Evolutionary conservation across 345 rosid genomes (phyloP), one percentile per base, ranked within the genome.

Genomic region (Bruguiera parviflora): DNA sequence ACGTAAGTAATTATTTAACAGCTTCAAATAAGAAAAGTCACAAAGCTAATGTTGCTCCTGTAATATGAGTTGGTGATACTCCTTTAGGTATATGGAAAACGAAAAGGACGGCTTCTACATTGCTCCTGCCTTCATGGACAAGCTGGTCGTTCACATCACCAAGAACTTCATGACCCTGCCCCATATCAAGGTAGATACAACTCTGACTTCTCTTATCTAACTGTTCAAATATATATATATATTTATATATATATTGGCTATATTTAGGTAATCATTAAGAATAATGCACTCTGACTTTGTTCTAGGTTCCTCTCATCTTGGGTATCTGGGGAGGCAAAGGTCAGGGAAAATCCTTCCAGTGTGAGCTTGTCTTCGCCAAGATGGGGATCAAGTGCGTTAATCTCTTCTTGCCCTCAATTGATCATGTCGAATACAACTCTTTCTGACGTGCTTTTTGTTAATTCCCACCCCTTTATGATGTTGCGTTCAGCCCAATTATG

Each of bases 251-350:
- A 4, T 33, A 4, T 10, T 10, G 5, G 49, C 49, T 43, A 43
- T 43, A 13, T 11, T 13, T 13, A 43, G 18, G 49, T 43, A 13
- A 43, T 11, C 5, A 13, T 15, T 13, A 43, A 5, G 63, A 68
- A 10, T 27, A 31, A 4, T 31, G 10, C 33, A 15, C 25, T 21
- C 5, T n/a, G 24, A 25, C 27, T 58, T 53, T 8, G 11, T 51
- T 27, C 37, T 72, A 94, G 98, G 75, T 94, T 85, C 97, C 99
- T 66, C 90, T 95, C 65, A 95, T 95, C 68, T 86, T 95, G 84
- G 99, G 99, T 80, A 64, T 95, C 1, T 95, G 99, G 99, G 99
- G 97, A 88, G 99, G 99, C 79, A 95, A 95, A 80, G 99, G 97
- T 67, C 99, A 95, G 66, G 99, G 97, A 68, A 95, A 95, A 84